phyloP scores from a whole-genome alignment of 1,284 basidiomycete genomes.

The Cryptococcus maquisensis region DNA sequence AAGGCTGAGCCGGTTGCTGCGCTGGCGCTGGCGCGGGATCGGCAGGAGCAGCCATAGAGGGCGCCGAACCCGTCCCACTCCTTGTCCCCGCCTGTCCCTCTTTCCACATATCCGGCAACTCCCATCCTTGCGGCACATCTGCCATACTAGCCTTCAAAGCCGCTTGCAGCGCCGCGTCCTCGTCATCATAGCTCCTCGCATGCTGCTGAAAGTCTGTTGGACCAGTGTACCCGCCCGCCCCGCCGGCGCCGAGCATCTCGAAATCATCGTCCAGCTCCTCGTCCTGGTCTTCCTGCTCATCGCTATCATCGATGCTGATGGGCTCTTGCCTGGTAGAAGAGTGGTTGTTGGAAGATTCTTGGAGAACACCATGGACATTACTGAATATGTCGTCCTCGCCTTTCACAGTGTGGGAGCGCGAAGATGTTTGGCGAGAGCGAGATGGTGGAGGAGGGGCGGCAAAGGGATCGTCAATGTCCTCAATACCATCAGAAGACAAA shows the following conservation, averaged over 20 bases:
- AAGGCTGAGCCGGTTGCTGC: not conserved
- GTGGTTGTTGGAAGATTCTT: not conserved
- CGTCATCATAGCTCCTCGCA: slow-evolving; percentile 65
- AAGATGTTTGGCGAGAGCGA: slow-evolving; percentile 13
- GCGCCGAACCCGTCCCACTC: slow-evolving; percentile 1
- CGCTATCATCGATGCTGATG: slow-evolving; percentile 24
- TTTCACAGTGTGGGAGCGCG: slow-evolving; percentile 4
- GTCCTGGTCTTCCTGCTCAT: slow-evolving; percentile 31
- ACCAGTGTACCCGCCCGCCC: slow-evolving; percentile 12
- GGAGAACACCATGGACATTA: slow-evolving; percentile 12
- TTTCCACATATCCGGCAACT: slow-evolving; percentile 12
- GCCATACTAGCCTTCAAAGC: slow-evolving; percentile 78
- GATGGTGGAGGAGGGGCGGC: slow-evolving; percentile 4
- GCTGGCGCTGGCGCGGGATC: slow-evolving; percentile 24
- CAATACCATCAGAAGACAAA: slow-evolving; percentile 9
- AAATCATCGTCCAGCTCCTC: slow-evolving; percentile 11
- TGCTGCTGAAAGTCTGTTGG: slow-evolving; percentile 39
- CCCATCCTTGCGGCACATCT: slow-evolving; percentile 57
- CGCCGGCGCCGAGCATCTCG: slow-evolving; percentile 1
- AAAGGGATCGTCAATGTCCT: slow-evolving; percentile 8
- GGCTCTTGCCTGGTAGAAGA: slow-evolving; percentile 38
- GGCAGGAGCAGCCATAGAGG: slow-evolving; percentile 12
- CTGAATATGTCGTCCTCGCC: slow-evolving; percentile 11
- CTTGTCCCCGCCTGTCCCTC: not conserved
- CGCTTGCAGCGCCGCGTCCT: slow-evolving; percentile 78